These are phyloP conservation scores for Biscutella laevigata DNA, from an alignment of 441 rosid genomes.

Conservation along the genomic window DNA sequence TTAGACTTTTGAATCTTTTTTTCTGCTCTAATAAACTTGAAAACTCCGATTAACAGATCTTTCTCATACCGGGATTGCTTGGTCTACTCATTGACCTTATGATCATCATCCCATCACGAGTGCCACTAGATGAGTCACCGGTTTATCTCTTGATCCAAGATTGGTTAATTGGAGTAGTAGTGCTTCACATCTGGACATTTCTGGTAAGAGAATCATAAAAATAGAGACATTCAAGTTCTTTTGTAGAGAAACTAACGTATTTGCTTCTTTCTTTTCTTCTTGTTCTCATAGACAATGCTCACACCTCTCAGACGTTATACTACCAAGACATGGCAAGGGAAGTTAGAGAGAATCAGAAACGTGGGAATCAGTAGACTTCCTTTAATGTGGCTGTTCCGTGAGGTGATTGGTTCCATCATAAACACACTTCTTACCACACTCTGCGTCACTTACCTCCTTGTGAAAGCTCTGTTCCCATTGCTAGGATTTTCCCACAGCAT, in stretches of 20 bases:
- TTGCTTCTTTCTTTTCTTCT: neutral
- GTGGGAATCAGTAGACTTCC: neutral
- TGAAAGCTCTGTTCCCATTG: constrained; percentile 1
- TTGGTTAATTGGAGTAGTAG: constrained; percentile 16
- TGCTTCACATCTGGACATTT: constrained; percentile 12
- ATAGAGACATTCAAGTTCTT: neutral
- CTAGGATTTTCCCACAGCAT: constrained; percentile 11
- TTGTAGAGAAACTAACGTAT: neutral
- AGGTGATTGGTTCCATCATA: constrained; percentile 12
- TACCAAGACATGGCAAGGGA: neutral
- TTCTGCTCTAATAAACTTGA: too few species aligned
- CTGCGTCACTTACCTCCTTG: constrained; percentile 12
- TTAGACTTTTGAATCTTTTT: neutral
- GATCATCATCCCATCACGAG: constrained; percentile 11
- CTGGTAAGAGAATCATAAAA: constrained; percentile 14
- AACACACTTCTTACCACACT: constrained; percentile 1
- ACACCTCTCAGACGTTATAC: constrained; percentile 8
- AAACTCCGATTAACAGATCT: neutral
- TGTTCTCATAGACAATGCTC: neutral
- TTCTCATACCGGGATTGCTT: constrained; percentile 16
- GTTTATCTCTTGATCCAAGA: neutral
- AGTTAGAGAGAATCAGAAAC: constrained; percentile 4
- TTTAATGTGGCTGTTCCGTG: constrained; percentile 10
- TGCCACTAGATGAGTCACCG: constrained; percentile 8
- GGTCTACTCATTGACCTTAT: constrained; percentile 22